Base-by-base conservation (phyloP, 1,284 basidiomycete genomes). In the Wolfiporia cocos region DNA sequence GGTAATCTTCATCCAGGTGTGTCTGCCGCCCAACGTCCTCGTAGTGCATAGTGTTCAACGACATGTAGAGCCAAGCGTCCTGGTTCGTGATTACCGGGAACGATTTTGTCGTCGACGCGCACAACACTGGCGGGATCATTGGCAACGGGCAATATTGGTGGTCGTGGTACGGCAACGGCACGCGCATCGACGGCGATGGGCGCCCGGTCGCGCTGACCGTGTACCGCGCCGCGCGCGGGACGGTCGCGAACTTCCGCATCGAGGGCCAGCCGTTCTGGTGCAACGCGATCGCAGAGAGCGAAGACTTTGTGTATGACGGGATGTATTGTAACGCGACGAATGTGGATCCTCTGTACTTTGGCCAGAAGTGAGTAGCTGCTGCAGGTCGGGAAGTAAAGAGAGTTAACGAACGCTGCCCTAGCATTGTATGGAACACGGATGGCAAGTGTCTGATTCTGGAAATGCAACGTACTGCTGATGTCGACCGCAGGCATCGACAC, bases 201-300 rank as follows among this genome's bases (percentile, higher is more conserved):
- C 71, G 80, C 14, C 80, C 81, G 1, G 76, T 85, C 49, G 65
- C 77, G 3, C 60, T 85, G 34, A 78, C 78, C 0, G 53, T 85
- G 22, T 71, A 62, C 43, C 63, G 76, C 41, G 76, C 67, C 6
- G 65, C 60, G 10, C 63, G 71, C 35, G 80, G 64, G 2, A 53
- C 58, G 0, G 64, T 83, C 11, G 63, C 60, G 32, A 67, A 76
- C 57, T 81, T 81, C 58, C 64, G 59, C 11, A 74, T 85, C 43
- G 61, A 74, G 22, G 68, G 72, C 9, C 81, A 73, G 37, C 80
- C 79, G 14, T 83, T 83, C 61, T 85, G 78, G 79, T 76, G 77
- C 47, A 78, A 78, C 49, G 66, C 74, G 1, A 68, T 80, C 14
- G 73, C 73, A 10, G 68, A 78, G 38, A 74, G 73, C n/a, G 57